Conservation (phyloP, 1,284 basidiomycete genomes). For the Heterobasidion occidentale region DNA sequence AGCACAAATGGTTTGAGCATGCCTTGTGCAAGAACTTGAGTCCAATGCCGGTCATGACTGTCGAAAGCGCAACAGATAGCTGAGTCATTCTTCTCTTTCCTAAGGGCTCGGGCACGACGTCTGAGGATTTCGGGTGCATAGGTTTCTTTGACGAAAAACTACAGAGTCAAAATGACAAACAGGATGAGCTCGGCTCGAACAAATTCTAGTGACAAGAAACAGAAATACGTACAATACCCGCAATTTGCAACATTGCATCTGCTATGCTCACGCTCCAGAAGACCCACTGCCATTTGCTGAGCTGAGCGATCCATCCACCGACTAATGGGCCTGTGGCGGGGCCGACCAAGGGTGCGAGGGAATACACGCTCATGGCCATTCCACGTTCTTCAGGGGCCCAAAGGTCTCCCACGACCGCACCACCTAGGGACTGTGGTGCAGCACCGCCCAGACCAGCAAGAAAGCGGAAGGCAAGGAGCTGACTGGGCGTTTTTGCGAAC, state of each 20-base stretch:
- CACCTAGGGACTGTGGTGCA: conserved; percentile 49
- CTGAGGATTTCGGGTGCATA: not conserved
- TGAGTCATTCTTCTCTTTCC: not conserved
- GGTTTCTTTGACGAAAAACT: not conserved
- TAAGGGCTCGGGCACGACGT: not conserved
- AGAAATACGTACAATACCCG: not conserved
- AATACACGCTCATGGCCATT: conserved; percentile 60
- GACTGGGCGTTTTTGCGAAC: conserved; percentile 45
- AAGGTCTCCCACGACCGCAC: conserved; percentile 64
- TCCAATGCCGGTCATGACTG: not conserved
- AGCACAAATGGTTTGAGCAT: conserved; percentile 37
- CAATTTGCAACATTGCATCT: not conserved
- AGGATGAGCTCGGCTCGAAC: not conserved
- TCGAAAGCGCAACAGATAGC: not conserved
- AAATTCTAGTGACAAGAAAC: not conserved
- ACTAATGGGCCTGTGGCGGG: conserved; percentile 44
- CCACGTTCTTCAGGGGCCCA: conserved; percentile 67
- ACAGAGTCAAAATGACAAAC: not conserved
- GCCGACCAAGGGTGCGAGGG: conserved; percentile 54
- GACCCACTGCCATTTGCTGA: conserved; percentile 9
- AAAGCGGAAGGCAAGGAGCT: conserved; percentile 58
- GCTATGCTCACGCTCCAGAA: not conserved
- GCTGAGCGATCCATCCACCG: conserved; percentile 3
- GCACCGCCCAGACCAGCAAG: conserved; percentile 56
- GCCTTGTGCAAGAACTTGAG: not conserved